A percentile compares a stretch with the other conserved stretches of the same genome.
phyloP scores from a whole-genome alignment of 1,139 yeast species.

The Taphrina populina region DNA sequence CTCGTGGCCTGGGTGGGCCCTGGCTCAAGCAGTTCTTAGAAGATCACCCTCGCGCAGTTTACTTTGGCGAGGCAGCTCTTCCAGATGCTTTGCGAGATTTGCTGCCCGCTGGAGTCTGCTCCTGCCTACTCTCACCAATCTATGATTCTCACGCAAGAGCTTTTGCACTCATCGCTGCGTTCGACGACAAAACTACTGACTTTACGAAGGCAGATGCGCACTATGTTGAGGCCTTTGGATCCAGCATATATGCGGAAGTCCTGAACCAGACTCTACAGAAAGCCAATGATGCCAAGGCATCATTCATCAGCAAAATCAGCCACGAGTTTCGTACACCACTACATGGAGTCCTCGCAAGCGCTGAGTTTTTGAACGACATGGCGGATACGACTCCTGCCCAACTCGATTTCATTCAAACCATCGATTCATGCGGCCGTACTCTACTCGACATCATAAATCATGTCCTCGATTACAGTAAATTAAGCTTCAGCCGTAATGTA shows the following conservation, averaged over 20 bases:
- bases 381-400: slow-evolving; percentile 21
- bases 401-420: slow-evolving; percentile 20
- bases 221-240: slow-evolving; percentile 23
- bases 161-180: slow-evolving; percentile 16
- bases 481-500: slow-evolving; percentile 11
- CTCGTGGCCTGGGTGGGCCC: slow-evolving; percentile 13
- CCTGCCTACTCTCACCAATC: slow-evolving; percentile 9
- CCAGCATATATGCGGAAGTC: slow-evolving; percentile 18
- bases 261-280: slow-evolving; percentile 11
- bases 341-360: slow-evolving; percentile 34
- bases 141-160: slow-evolving; percentile 16
- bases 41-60: slow-evolving; percentile 13
- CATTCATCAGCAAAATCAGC: slow-evolving; percentile 27
- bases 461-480: slow-evolving; percentile 26
- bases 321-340: slow-evolving; percentile 33
- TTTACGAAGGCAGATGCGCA: slow-evolving; percentile 6
- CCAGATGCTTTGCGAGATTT: slow-evolving; percentile 4
- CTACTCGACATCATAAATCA: slow-evolving; percentile 31
- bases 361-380: slow-evolving; percentile 30
- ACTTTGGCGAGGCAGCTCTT: neutral
- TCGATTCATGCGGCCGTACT: slow-evolving; percentile 31
- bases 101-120: slow-evolving; percentile 11
- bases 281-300: slow-evolving; percentile 28
- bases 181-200: slow-evolving; percentile 1
- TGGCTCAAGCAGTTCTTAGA: slow-evolving; percentile 21